Evolutionary conservation across 768 basidiomycete species (phyloP), one percentile per base, ranked within the genome.

Genomic region (Boletus coccyginus): DNA sequence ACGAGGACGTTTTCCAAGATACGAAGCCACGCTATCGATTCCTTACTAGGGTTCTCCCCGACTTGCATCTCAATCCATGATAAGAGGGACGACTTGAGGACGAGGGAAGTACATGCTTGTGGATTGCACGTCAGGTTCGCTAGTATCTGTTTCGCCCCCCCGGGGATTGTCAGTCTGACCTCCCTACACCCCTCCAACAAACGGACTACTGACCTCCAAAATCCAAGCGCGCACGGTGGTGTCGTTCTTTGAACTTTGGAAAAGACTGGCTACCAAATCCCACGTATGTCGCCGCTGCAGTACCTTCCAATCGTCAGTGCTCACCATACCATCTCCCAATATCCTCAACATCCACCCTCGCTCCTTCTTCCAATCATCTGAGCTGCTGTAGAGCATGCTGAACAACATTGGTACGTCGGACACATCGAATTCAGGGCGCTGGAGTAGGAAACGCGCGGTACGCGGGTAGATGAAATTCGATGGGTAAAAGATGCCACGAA

Each of bases 391-490:
- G 5, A 98, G 76, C 85, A 96, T 87, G 12, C 78, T 78, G 65
- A 92, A 98, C 6, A 99, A 73, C 86, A 98, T 86, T 0, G 96
- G 96, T 0, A 98, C 91, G 65, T 98, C 95, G 1, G 74, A 75
- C 1, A 75, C 74, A 64, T 98, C 95, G 8, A 98, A 74, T 52
- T 85, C 81, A 1, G 93, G 87, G 2, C 96, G 84, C 70, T 97
- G 94, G 0, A 98, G 81, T 7, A 98, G 81, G 78, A 97, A 98
- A 6, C 90, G 82, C 1, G 91, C 85, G 1, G 88, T 90, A 16
- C 88, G 74, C 0, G 95, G 93, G 66, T 96, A 98, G 43, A 92
- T 85, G 70, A 93, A 91, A 49, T 88, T 86, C 2, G 90, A 86
- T 0, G 96, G 94, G 58, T 92, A 88, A 72, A 94, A 95, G 35